Conservation (phyloP, 75 land plant genomes). For the Larix kaempferi region DNA sequence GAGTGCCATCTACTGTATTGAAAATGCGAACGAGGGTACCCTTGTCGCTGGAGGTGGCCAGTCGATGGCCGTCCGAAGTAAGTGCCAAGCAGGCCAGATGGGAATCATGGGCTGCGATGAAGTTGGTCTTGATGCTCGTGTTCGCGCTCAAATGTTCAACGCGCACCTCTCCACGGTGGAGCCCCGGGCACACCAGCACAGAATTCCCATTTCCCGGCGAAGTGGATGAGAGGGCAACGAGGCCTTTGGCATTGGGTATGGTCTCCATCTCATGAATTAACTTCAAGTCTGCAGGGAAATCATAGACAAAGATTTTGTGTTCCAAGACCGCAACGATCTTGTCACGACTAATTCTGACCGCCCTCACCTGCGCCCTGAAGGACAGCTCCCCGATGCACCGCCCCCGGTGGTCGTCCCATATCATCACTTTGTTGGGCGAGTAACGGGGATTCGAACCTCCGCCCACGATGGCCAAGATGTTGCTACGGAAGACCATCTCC, state of each 20-base stretch:
- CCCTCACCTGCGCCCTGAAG: conserved; percentile 57
- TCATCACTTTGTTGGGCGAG: conserved; percentile 71
- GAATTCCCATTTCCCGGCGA: conserved; percentile 6
- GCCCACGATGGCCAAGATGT: conserved; percentile 67
- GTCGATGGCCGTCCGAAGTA: conserved; percentile 43
- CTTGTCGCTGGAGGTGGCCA: conserved; percentile 72
- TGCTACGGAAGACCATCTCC: conserved; percentile 75
- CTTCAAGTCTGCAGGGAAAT: conserved; percentile 56
- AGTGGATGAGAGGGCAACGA: conserved; percentile 43
- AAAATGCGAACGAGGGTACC: conserved; percentile 71
- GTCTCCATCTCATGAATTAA: conserved; percentile 69
- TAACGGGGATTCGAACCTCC: conserved; percentile 60
- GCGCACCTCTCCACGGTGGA: conserved; percentile 68
- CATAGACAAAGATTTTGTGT: conserved; percentile 69
- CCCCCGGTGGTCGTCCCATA: conserved; percentile 78
- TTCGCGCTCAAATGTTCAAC: conserved; percentile 38
- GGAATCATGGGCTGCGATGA: conserved; percentile 64
- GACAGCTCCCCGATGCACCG: conserved; percentile 75
- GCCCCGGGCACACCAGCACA: conserved; percentile 74
- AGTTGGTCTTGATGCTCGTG: conserved; percentile 26
- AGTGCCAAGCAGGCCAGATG: conserved; percentile 69
- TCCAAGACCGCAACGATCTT: conserved; percentile 55
- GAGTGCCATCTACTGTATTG: conserved; percentile 59
- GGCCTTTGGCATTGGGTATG: conserved; percentile 62
- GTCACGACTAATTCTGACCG: conserved; percentile 55